Percentiles rank a stretch among this genome's conserved stretches.
Conservation (phyloP, 345 rosid species). For the Noccaea bulbosa region DNA sequence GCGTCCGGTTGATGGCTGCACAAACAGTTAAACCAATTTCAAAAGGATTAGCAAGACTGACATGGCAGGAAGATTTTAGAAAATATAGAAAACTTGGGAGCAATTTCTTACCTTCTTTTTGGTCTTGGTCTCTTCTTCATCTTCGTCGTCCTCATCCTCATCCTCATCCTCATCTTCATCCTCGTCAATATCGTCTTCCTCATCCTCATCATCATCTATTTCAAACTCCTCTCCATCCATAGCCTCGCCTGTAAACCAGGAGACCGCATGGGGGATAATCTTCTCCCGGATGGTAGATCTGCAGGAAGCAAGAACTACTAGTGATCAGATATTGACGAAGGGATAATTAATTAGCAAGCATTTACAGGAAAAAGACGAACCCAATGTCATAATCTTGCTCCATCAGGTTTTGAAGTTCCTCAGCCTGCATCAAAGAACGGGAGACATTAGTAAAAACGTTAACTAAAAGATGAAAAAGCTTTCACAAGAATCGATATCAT, state of each 20-base stretch:
- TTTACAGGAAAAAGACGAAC: constrained; percentile 45
- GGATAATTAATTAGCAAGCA: neutral
- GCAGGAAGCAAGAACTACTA: constrained; percentile 13
- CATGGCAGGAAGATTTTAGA: constrained; percentile 4
- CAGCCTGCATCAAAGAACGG: constrained; percentile 58
- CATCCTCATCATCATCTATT: constrained; percentile 56
- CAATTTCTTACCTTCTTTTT: constrained; percentile 56
- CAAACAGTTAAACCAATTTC: constrained; percentile 1
- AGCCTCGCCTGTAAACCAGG: constrained; percentile 95
- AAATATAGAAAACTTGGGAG: neutral
- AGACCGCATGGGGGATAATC: constrained; percentile 87
- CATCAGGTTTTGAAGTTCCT: constrained; percentile 86
- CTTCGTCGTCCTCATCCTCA: constrained; percentile 50
- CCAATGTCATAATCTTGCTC: constrained; percentile 95
- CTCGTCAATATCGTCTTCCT: constrained; percentile 48
- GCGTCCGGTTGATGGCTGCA: constrained; percentile 39
- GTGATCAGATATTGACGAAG: neutral
- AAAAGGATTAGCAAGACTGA: constrained; percentile 26
- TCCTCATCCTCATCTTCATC: constrained; percentile 53
- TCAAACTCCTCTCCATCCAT: constrained; percentile 60
- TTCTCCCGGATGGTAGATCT: constrained; percentile 84
- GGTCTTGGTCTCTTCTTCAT: constrained; percentile 53
- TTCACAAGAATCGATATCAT: constrained; percentile 17
- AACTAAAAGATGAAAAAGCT: neutral
- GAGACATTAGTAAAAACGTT: constrained; percentile 11